Base-by-base conservation (phyloP, 352 stramenopile species). In the Sclerospora graminicola region DNA sequence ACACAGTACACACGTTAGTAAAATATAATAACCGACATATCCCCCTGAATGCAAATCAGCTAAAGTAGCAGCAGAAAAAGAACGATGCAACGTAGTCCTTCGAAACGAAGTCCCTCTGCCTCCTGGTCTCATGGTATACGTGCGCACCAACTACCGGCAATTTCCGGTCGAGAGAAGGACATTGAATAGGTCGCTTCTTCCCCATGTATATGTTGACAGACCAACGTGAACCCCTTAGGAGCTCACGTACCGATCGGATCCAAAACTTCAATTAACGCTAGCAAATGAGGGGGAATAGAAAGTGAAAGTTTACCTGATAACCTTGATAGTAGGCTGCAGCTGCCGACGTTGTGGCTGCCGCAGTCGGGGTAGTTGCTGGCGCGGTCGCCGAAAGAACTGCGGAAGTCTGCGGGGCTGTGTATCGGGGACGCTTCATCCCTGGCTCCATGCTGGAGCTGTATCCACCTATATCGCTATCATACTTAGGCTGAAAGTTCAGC, bases 311-410 rank as follows among this genome's bases (percentile, higher is more conserved):
- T 88, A 88, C 76, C 74, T 85, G 76, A 34, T 84, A 85, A 66
- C 69, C 65, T 64, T 85, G 72, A 52, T 84, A 84, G 55, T 86
- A 88, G n/a, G 65, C 38, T 40, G 63, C 65, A 45, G 60, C 46
- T 27, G 63, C 32, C 26, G 60, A 41, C 14, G 63, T 44, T 11
- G 44, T 34, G 5, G 48, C 49, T 43, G 30, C 28, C 15, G 32
- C 28, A n/a, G 51, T 37, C 10, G 54, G 38, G 24, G 56, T 41
- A 27, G 52, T 41, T 27, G 57, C 29, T 11, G 37, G 34, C 23
- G 54, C 36, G 8, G 54, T 26, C 2, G 44, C 40, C 16, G 60
- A 13, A 30, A 52, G n/a, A 15, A 54, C 45, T 13, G 21, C 48
- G 21, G 54, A 42, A 6, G 54, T 43, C 15, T 53, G 47, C 11